Base-by-base conservation (phyloP, 306 rosid species). In the Dalbergia oliveri region DNA sequence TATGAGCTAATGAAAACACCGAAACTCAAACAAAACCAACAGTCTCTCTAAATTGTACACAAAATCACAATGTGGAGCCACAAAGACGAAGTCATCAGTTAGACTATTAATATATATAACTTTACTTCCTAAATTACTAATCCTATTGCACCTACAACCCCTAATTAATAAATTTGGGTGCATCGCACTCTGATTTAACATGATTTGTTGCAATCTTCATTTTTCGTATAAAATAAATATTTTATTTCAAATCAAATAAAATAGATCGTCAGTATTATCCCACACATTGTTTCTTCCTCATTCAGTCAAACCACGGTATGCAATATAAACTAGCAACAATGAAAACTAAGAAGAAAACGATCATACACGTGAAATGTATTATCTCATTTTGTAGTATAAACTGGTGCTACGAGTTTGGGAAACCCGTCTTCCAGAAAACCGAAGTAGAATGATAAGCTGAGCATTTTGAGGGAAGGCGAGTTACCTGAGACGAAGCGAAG, bases 401-500 rank as follows among this genome's bases (percentile, higher is more conserved):
- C 60, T 54, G 1, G 1, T 16, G 60, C 60, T n/a, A 54, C 9
- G 60, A 54, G 15, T 51, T 51, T 51, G 9, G 15, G 0, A 43
- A 43, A 43, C 49, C 2, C 12, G 9, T 26, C 31, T 26, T 26
- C 31, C 12, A 44, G 6, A 44, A 44, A 8, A 8, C 11, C 12
- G 2, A 44, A 44, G 3, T 44, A 44, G 50, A 9, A 8, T 44
- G 3, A 44, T 44, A 9, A 44, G 50, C 11, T 44, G 11, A 2
- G 50, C 0, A 33, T 70, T 51, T 3, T 2, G 45, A 75, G 34
- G 7, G 60, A 44, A 44, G 44, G 51, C 1, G 43, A 35, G 0
- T 11, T 75, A 91, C 97, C 97, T 83, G 81, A 86, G 79, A 44
- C 88, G 78, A 87, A 83, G 18, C 63, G 89, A 84, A 78, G 90